Base-by-base conservation (phyloP, 2,329 filamentous ascomycete genomes). In the Talaromyces sp. region DNA sequence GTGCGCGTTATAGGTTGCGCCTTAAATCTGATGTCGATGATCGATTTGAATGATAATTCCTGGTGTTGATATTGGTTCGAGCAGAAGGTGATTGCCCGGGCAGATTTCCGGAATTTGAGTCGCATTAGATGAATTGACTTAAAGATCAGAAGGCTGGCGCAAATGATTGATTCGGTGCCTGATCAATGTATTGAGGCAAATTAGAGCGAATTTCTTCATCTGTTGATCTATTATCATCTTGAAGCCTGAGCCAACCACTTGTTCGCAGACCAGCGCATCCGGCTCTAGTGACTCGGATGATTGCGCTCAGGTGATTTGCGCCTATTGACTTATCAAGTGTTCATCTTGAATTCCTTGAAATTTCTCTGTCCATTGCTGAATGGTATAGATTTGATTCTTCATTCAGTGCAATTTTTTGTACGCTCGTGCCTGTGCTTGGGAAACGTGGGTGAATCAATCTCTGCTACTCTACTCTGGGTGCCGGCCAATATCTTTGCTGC, bases 271-370 rank as follows among this genome's bases (percentile, higher is more conserved):
- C 46, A 61, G 58, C 58, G 48, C 48, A 61, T 61, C 58, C 58
- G 48, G 46, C 50, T 50, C 39, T 54, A 44, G 50, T 57, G 42
- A 44, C 58, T 44, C 50, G 52, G 57, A 57, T 57, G 58, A 60
- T 52, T 23, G 62, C 50, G 48, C 57, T 56, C 62, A 63, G 50
- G 50, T 63, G 62, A 56, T 63, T 63, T 63, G 57, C 39, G 48
- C 62, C 52, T 46, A 52, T 35, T 50, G 46, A 60, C 25, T 42
- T 54, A 40, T 31, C 54, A 18, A 28, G 21, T 35, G 37, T 25
- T 28, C 18, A 57, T 31, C 21, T 31, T 42, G 35, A 14, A 28
- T 25, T 42, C 40, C 25, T 42, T 16, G 18, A 12, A n/a, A 25
- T 9, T 31, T 25, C 14, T 18, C 28, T 28, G 35, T 21, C 23